A percentile compares a stretch with the other conserved stretches of the same genome.
phyloP scores from a whole-genome alignment of 208 protist species.

The Acanthamoeba royreba region DNA sequence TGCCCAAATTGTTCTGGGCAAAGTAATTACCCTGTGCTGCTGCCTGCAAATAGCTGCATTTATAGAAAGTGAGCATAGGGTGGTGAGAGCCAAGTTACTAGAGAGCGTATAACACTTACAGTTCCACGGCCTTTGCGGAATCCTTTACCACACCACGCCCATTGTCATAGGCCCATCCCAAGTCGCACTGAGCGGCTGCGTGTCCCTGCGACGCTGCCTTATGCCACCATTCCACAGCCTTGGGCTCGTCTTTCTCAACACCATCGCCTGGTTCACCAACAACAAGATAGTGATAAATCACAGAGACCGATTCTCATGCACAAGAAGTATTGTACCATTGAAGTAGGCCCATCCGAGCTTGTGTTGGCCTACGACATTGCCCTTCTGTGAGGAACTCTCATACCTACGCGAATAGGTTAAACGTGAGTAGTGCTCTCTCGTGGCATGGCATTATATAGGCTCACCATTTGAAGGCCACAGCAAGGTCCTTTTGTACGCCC shows the following conservation, averaged over 20 bases:
- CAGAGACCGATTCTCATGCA: neutral
- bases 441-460: neutral
- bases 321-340: neutral
- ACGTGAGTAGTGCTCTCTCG: too few relatives aligned
- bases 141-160: conserved; percentile 19
- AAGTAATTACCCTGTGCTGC: conserved; percentile 24
- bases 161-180: conserved; percentile 41
- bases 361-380: neutral
- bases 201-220: conserved; percentile 4
- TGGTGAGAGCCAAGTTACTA: neutral
- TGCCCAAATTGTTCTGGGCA: conserved; percentile 39
- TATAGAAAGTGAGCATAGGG: neutral
- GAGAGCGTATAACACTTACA: neutral
- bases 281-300: too few relatives aligned
- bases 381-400: neutral
- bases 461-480: conserved; percentile 30
- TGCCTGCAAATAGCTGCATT: neutral
- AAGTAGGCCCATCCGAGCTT: conserved; percentile 20
- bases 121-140: neutral
- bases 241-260: neutral
- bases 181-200: neutral
- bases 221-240: neutral
- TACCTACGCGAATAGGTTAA: too few relatives aligned
- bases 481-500: neutral
- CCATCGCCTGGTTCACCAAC: neutral